A percentile compares a stretch with the other conserved stretches of the same genome.
These are phyloP conservation scores for Pseudocercospora cruenta DNA, from an alignment of 2,329 filamentous ascomycete genomes.

Conservation along the genomic window DNA sequence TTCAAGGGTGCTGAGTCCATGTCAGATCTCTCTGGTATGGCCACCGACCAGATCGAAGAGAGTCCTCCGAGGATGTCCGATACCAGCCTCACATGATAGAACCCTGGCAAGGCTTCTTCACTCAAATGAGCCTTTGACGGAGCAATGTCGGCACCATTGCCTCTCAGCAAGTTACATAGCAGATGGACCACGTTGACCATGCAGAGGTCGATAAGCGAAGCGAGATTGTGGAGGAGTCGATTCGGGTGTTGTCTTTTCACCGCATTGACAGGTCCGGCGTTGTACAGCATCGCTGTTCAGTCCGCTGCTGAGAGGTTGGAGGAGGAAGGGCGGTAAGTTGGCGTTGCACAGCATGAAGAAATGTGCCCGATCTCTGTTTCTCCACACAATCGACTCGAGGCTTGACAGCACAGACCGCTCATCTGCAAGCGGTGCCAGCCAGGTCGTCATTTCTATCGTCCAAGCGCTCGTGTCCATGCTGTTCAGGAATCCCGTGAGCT, in stretches of 20 bases:
- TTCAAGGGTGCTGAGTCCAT: background rate
- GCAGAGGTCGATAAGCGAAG: background rate
- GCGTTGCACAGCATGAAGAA: background rate
- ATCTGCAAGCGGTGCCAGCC: background rate
- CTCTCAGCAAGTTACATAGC: background rate
- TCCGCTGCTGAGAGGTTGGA: constrained; percentile 7
- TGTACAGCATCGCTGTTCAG: constrained; percentile 2
- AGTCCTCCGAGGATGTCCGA: background rate
- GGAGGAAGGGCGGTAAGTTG: constrained; percentile 5
- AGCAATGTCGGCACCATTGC: background rate
- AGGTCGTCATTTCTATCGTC: background rate
- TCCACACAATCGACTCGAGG: background rate
- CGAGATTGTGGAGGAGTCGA: background rate
- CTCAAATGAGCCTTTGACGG: background rate
- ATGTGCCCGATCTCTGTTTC: background rate
- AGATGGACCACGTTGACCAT: background rate
- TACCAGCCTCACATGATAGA: background rate
- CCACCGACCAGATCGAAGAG: background rate
- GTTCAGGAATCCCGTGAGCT: background rate
- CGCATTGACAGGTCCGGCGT: constrained; percentile 7
- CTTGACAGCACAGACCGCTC: constrained; percentile 10
- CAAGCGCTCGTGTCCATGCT: background rate
- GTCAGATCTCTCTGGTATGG: background rate
- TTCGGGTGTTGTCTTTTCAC: background rate
- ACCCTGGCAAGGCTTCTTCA: background rate